Evolutionary conservation across 2,329 filamentous ascomycete species (phyloP).

Genomic region (Talaromyces sp.): DNA sequence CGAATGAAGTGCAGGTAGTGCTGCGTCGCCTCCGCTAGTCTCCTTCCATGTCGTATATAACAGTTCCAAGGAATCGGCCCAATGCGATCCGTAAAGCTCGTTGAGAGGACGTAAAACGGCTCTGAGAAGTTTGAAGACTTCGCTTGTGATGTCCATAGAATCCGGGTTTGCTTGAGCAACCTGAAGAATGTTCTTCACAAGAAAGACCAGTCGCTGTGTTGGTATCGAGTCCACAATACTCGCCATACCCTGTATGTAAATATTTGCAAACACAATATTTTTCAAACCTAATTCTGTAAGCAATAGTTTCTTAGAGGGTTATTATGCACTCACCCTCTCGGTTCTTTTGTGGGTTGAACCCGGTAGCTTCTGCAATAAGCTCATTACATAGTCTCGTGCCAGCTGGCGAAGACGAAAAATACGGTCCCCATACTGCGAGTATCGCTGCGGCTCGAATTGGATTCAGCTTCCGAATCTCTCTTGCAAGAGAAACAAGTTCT

Average conservation of each 20-base stretch:
- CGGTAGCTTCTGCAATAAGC: constrained; percentile 54
- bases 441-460: constrained; percentile 43
- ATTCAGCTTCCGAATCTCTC: constrained; percentile 33
- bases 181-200: constrained; percentile 69
- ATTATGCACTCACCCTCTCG: constrained; percentile 32
- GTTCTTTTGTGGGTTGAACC: constrained; percentile 41
- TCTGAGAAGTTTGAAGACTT: constrained; percentile 39
- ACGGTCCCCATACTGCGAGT: constrained; percentile 44
- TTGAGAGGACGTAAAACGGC: constrained; percentile 66
- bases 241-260: constrained; percentile 45
- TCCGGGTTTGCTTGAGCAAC: constrained; percentile 62
- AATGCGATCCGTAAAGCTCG: constrained; percentile 83
- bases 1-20: constrained; percentile 61
- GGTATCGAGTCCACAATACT: constrained; percentile 43
- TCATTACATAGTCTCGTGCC: constrained; percentile 54
- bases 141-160: constrained; percentile 27
- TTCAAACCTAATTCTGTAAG: constrained; percentile 33
- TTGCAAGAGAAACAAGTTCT: constrained; percentile 28
- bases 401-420: constrained; percentile 42
- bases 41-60: constrained; percentile 54
- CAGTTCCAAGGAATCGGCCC: constrained; percentile 61
- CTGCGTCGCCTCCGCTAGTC: constrained; percentile 41
- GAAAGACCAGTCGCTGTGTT: constrained; percentile 68
- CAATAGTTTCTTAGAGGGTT: constrained; percentile 7
- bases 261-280: constrained; percentile 50